Conservation (phyloP, 768 basidiomycete genomes). For the Cystobasidium tubakii region DNA sequence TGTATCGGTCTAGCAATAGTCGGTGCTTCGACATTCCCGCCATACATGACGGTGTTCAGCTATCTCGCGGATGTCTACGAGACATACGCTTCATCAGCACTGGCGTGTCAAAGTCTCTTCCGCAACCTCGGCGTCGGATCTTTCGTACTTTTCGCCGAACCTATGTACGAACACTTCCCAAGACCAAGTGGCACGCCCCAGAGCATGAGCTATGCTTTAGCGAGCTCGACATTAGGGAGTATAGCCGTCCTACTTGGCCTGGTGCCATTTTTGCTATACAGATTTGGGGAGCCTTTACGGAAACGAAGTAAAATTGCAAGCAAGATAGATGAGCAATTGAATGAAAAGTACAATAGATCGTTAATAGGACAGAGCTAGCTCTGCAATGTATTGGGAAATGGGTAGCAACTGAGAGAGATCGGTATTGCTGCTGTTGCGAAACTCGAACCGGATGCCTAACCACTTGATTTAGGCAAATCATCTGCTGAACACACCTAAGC, state of each 20-base stretch:
- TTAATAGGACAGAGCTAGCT: background rate
- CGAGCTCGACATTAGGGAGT: slow-evolving; percentile 7
- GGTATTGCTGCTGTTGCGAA: too few relatives aligned
- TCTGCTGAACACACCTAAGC: too few relatives aligned
- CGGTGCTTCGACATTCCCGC: slow-evolving; percentile 27
- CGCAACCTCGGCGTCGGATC: slow-evolving; percentile 12
- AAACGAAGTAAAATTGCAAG: slow-evolving; percentile 21
- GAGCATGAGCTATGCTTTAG: slow-evolving; percentile 12
- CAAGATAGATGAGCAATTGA: background rate
- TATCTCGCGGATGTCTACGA: slow-evolving; percentile 36
- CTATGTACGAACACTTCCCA: slow-evolving; percentile 9
- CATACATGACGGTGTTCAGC: slow-evolving; percentile 27
- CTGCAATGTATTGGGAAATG: too few relatives aligned
- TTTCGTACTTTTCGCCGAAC: slow-evolving; percentile 21
- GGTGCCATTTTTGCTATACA: slow-evolving; percentile 10
- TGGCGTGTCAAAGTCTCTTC: slow-evolving; percentile 11
- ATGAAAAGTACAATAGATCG: background rate
- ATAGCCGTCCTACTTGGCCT: slow-evolving; percentile 1
- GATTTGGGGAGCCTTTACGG: slow-evolving; percentile 6
- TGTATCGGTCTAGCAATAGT: slow-evolving; percentile 25
- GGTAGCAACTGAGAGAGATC: too few relatives aligned
- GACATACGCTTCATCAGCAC: slow-evolving; percentile 18
- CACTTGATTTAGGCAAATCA: too few relatives aligned
- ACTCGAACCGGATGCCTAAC: too few relatives aligned
- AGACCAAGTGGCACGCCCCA: background rate